Conservation (phyloP, 2,329 filamentous ascomycete genomes). For the Fusarium sublunatum region DNA sequence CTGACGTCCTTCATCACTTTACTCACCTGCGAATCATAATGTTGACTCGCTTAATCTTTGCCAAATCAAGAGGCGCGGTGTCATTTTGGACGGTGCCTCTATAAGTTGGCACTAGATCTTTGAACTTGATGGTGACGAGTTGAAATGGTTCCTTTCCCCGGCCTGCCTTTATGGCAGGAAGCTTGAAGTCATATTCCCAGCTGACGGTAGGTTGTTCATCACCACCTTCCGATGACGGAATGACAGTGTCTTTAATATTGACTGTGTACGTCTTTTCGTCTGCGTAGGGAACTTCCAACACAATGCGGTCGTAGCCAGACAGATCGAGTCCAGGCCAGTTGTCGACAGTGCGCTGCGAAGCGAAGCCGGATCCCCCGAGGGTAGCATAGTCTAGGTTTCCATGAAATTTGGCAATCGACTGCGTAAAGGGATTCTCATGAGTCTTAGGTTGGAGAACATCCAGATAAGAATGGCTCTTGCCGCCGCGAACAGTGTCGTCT, state of each 20-base stretch:
- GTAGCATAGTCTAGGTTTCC: slow-evolving; percentile 3
- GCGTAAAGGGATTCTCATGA: not conserved
- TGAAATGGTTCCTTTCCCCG: not conserved
- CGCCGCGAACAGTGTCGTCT: slow-evolving; percentile 7
- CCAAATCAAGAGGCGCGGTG: slow-evolving; percentile 1
- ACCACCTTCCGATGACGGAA: not conserved
- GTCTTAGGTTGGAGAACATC: not conserved
- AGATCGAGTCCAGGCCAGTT: slow-evolving; percentile 10
- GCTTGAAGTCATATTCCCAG: slow-evolving; percentile 7
- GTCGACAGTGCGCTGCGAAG: slow-evolving; percentile 9
- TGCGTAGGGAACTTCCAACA: slow-evolving; percentile 6
- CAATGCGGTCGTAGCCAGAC: slow-evolving; percentile 2
- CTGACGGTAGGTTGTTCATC: slow-evolving; percentile 4
- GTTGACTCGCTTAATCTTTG: slow-evolving; percentile 2
- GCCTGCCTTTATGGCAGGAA: not conserved
- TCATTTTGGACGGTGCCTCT: slow-evolving; percentile 4
- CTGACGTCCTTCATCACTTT: not conserved
- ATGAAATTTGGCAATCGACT: slow-evolving; percentile 3
- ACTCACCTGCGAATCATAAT: slow-evolving; percentile 12
- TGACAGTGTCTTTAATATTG: slow-evolving; percentile 3
- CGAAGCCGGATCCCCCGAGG: slow-evolving; percentile 9
- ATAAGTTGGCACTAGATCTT: slow-evolving; percentile 1
- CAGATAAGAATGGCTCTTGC: slow-evolving; percentile 5
- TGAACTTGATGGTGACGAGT: not conserved
- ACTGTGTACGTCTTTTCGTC: slow-evolving; percentile 6